Conservation (phyloP, 2,329 filamentous ascomycete species). For the Penicillium crustosum region DNA sequence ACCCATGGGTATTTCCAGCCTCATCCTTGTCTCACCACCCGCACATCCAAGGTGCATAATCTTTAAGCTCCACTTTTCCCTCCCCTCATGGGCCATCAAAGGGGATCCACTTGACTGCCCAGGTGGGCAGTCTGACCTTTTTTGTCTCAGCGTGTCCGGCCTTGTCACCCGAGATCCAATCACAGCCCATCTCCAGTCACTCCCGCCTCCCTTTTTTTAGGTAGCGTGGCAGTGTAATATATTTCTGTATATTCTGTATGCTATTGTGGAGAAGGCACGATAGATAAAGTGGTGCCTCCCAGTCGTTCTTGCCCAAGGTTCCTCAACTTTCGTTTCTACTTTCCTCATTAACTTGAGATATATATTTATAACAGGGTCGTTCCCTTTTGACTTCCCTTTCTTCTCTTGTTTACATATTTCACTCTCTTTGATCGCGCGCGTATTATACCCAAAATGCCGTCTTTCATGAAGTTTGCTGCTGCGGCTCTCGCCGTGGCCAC, state of each 20-base stretch:
- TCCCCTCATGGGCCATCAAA: background rate
- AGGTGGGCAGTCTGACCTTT: background rate
- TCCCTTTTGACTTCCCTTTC: background rate
- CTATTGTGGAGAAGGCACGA: background rate
- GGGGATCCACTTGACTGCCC: slow-evolving; percentile 1
- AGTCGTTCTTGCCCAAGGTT: background rate
- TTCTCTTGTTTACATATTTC: background rate
- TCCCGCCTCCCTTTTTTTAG: slow-evolving; percentile 12
- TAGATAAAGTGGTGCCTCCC: slow-evolving; percentile 1
- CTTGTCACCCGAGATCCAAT: slow-evolving; percentile 2
- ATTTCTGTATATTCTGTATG: background rate
- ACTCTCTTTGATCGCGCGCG: background rate
- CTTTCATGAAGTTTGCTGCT: slow-evolving; percentile 32
- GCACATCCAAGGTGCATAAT: background rate
- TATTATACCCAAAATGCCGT: slow-evolving; percentile 28
- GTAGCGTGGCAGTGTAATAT: slow-evolving; percentile 1
- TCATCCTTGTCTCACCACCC: background rate
- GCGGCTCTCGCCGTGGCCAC: slow-evolving; percentile 34
- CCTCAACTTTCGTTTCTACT: slow-evolving; percentile 16
- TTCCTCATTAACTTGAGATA: background rate
- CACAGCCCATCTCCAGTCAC: background rate
- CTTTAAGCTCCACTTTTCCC: background rate
- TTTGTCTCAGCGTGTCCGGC: slow-evolving; percentile 5
- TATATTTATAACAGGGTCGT: slow-evolving; percentile 1
- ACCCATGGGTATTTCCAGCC: background rate